phyloP scores from a whole-genome alignment of 2,329 filamentous ascomycete genomes.

The Aspergillus pseudoterreus region DNA sequence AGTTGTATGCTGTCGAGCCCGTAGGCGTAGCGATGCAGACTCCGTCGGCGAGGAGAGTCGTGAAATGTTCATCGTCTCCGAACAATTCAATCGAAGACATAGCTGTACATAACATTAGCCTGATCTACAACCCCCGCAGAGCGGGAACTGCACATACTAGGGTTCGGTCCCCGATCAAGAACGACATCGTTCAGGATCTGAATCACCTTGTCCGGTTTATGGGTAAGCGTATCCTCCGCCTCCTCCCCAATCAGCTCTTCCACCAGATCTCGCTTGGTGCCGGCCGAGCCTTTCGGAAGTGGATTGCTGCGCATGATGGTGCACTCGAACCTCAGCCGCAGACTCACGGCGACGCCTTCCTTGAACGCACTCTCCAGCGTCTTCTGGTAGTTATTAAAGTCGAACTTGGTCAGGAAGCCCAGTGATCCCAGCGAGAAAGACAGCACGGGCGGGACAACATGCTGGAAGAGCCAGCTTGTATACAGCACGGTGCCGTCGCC shows the following conservation, averaged over 20 bases:
- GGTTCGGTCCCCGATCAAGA: constrained; percentile 86
- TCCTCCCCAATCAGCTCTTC: constrained; percentile 88
- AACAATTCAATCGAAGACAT: constrained; percentile 93
- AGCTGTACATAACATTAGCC: constrained; percentile 47
- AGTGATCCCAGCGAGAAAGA: constrained; percentile 89
- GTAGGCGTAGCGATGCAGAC: constrained; percentile 93
- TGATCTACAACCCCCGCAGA: neutral
- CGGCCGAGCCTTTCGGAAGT: constrained; percentile 24
- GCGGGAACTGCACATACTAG: constrained; percentile 57
- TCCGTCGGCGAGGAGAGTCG: constrained; percentile 87
- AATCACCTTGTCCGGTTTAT: constrained; percentile 76
- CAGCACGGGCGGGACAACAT: constrained; percentile 87
- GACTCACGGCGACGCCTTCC: constrained; percentile 82
- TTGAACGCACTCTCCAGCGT: constrained; percentile 70
- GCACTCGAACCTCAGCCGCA: constrained; percentile 85
- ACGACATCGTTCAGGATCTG: constrained; percentile 98
- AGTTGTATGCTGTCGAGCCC: constrained; percentile 91
- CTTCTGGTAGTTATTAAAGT: constrained; percentile 70
- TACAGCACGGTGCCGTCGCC: constrained; percentile 97
- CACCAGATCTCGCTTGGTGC: constrained; percentile 64
- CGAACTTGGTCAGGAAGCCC: constrained; percentile 94
- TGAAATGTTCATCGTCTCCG: constrained; percentile 92
- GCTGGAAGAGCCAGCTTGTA: constrained; percentile 94
- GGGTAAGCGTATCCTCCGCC: constrained; percentile 77
- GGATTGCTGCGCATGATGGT: constrained; percentile 73